Evolutionary conservation across 1,139 yeast genomes (phyloP), one percentile per base, ranked within the genome.

Genomic region (Zhuliangozyma blackwelliae): DNA sequence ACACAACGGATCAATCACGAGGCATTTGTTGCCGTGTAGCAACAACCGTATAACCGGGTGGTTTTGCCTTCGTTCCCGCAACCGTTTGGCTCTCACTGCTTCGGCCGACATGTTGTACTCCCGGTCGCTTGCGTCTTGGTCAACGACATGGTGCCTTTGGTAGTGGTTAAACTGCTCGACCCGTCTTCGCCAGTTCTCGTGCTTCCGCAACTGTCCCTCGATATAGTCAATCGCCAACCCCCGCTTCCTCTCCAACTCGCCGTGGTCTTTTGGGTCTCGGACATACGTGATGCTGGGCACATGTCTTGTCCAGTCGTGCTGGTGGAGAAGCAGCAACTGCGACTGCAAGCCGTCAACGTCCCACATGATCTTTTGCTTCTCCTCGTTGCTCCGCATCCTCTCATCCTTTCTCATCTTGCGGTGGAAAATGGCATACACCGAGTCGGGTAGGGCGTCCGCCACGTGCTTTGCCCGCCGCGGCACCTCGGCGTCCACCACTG

Each of bases 361-460:
- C 16, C 65, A 55, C 35, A 66, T 55, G 16, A 76, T 65, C 40
- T 71, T 65, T 37, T 65, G 68, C 5, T 77, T 57, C 49, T 85
- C 95, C 19, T 72, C 65, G 42, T 73, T 74, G 27, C 76, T 68
- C 76, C 82, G 77, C 29, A 76, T 68, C 38, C 71, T 71, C 52
- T 85, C 95, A 40, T 80, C 83, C 37, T 78, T 76, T 43, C 73
- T 76, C 85, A 82, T 80, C 32, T 72, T 65, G 31, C 72, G 67
- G 52, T 83, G 90, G 48, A 78, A 81, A 0, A 63, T 48, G 2
- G 52, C 53, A 49, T 70, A 84, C 1, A 61, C 32, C 0, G 58
- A 60, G 41, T 79, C 84, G 0, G 56, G 46, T 12, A 83, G 57
- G 0, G 65, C 63, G 44, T 79, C 84, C 31, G 10, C 27, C 6